phyloP scores from a whole-genome alignment of 225 moss, liverwort and hornwort genomes.

The Antitrichia curtipendula region DNA sequence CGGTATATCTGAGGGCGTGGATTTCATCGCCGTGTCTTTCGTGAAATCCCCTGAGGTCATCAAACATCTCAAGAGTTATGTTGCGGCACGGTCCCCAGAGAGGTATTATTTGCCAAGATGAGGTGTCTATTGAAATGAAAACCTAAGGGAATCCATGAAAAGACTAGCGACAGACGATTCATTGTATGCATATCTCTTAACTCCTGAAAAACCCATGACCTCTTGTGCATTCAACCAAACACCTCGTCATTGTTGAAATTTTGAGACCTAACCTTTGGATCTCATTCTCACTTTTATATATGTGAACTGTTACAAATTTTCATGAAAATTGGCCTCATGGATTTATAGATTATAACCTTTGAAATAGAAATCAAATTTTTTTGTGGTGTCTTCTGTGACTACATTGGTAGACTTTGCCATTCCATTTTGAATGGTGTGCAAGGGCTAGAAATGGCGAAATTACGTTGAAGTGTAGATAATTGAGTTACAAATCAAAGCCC shows the following conservation, averaged over 20 bases:
- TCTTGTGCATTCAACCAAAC: no score
- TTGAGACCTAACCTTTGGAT: neutral
- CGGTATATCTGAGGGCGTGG: conserved; percentile 75
- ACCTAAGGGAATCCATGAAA: neutral
- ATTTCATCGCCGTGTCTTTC: conserved; percentile 89
- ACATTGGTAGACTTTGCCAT: neutral
- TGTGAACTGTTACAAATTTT: neutral
- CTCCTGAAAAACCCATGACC: neutral
- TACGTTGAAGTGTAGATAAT: neutral
- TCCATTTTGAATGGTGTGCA: neutral
- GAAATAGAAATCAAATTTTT: neutral
- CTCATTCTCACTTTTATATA: neutral
- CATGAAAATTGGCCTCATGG: neutral
- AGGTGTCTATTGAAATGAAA: neutral
- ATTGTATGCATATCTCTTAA: neutral
- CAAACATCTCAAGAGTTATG: conserved; percentile 89
- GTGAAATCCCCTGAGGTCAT: conserved; percentile 88
- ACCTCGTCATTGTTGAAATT: neutral
- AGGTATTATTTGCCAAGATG: conserved; percentile 14
- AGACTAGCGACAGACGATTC: neutral
- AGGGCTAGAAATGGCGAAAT: neutral
- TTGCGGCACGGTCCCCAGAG: conserved; percentile 58
- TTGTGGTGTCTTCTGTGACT: neutral
- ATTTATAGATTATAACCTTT: no score
- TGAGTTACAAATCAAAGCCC: neutral